Evolutionary conservation across 2,329 filamentous ascomycete genomes (phyloP).

Genomic region (Lizonia empirigonia): DNA sequence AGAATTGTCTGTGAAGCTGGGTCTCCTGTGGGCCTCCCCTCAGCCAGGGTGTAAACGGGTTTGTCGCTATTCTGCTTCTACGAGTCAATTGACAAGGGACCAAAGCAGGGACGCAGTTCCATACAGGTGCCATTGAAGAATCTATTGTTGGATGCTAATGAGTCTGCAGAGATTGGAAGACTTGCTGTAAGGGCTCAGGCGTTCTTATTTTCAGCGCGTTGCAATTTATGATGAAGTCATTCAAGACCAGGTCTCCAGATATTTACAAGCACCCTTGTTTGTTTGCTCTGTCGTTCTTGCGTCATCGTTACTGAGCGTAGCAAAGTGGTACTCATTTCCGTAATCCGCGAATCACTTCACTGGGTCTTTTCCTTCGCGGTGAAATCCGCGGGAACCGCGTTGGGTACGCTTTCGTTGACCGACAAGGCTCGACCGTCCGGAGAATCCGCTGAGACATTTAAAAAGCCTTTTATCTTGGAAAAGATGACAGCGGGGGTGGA

Average conservation of each 20-base stretch:
- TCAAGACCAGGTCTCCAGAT: not conserved
- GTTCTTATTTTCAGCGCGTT: not conserved
- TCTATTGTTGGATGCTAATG: not conserved
- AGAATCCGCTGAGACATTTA: not conserved
- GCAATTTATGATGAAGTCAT: slow-evolving; percentile 7
- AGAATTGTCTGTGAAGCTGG: slow-evolving; percentile 3
- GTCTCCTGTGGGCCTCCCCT: slow-evolving; percentile 5
- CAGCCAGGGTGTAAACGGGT: slow-evolving; percentile 6
- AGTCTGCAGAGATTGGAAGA: not conserved
- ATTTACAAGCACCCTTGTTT: not conserved
- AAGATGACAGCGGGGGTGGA: too few relatives aligned
- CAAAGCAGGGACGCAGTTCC: too few relatives aligned
- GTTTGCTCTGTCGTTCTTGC: not conserved
- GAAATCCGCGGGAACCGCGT: not conserved
- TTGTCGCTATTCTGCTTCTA: not conserved
- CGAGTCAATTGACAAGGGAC: not conserved
- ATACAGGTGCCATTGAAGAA: not conserved
- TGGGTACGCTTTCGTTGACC: not conserved
- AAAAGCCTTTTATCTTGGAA: too few relatives aligned
- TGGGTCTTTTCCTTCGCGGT: not conserved
- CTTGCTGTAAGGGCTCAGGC: not conserved
- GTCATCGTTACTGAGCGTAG: slow-evolving; percentile 2
- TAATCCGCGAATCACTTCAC: not conserved
- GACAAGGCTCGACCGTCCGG: not conserved
- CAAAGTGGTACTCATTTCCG: not conserved